Evolutionary conservation across 2,329 filamentous ascomycete species (phyloP).

Genomic region (Geosmithia putterillii): DNA sequence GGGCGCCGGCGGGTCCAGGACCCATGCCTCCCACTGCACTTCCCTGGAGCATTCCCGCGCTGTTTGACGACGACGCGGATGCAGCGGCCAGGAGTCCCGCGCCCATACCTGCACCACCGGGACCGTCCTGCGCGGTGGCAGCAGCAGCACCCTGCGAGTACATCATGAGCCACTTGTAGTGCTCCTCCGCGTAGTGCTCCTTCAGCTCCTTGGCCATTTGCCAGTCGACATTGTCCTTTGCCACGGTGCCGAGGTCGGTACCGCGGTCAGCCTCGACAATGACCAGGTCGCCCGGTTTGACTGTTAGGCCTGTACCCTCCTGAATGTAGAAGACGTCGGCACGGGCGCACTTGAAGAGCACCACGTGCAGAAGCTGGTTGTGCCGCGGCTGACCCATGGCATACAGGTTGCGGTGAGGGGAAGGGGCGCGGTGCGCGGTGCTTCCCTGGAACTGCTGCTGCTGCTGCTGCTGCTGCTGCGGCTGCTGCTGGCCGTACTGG

Average conservation of each 20-base stretch:
- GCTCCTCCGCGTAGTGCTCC: slow-evolving; percentile 84
- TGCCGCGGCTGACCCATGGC: slow-evolving; percentile 47
- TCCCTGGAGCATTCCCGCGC: slow-evolving; percentile 38
- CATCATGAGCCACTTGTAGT: slow-evolving; percentile 98
- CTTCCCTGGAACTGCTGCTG: no score
- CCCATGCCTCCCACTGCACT: slow-evolving; percentile 71
- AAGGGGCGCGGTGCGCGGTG: slow-evolving; percentile 44
- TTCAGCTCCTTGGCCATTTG: slow-evolving; percentile 80
- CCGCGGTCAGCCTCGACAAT: slow-evolving; percentile 97
- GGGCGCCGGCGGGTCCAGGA: no score
- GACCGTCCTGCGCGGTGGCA: slow-evolving; percentile 45
- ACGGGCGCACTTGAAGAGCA: slow-evolving; percentile 91
- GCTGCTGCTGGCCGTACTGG: slow-evolving; percentile 27
- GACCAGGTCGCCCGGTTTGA: slow-evolving; percentile 85
- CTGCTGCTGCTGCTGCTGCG: slow-evolving; percentile 9
- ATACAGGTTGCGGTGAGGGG: slow-evolving; percentile 51
- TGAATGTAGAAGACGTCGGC: slow-evolving; percentile 97
- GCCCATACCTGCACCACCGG: slow-evolving; percentile 18
- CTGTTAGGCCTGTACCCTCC: slow-evolving; percentile 82
- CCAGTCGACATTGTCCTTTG: slow-evolving; percentile 77
- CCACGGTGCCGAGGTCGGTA: slow-evolving; percentile 87
- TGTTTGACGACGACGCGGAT: not conserved
- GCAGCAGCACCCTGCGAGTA: slow-evolving; percentile 71
- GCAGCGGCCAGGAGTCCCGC: slow-evolving; percentile 52
- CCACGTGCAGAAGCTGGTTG: slow-evolving; percentile 70